Conservation (phyloP, 192 early-diverging fungal genomes). For the Coemansia sp. region DNA sequence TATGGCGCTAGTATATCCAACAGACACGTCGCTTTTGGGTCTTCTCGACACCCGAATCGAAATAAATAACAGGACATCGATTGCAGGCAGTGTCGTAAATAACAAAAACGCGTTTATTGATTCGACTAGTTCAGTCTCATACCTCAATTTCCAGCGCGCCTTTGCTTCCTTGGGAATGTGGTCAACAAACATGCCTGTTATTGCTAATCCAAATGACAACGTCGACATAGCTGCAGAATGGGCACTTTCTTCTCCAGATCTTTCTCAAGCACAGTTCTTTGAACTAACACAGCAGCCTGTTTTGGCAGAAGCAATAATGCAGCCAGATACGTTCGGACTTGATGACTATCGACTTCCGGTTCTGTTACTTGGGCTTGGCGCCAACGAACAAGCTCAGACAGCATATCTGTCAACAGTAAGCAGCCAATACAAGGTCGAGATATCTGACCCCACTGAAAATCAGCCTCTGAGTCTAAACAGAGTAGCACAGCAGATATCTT, state of each 20-base stretch:
- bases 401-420: too few relatives aligned
- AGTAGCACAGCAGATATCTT: too few relatives aligned
- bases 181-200: conserved; percentile 6
- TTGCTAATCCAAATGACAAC: conserved; percentile 2
- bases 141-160: conserved; percentile 23
- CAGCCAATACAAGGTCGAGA: too few relatives aligned
- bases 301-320: conserved; percentile 1
- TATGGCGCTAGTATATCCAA: conserved; percentile 38
- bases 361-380: too few relatives aligned
- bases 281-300: conserved; percentile 16
- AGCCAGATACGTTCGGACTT: too few relatives aligned
- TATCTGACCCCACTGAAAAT: too few relatives aligned
- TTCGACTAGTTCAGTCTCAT: background rate
- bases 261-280: conserved; percentile 40
- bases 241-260: conserved; percentile 20
- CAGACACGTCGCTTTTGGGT: conserved; percentile 19
- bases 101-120: conserved; percentile 16
- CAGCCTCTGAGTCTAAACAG: too few relatives aligned
- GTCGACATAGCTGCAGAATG: conserved; percentile 22
- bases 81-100: background rate
- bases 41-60: conserved; percentile 9
- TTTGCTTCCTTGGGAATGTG: conserved; percentile 31
- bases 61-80: background rate
- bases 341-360: too few relatives aligned
- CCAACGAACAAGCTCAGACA: too few relatives aligned